These are phyloP conservation scores for Cutaneotrichosporon sp. DNA, from an alignment of 1,284 basidiomycete genomes.

Conservation along the genomic window DNA sequence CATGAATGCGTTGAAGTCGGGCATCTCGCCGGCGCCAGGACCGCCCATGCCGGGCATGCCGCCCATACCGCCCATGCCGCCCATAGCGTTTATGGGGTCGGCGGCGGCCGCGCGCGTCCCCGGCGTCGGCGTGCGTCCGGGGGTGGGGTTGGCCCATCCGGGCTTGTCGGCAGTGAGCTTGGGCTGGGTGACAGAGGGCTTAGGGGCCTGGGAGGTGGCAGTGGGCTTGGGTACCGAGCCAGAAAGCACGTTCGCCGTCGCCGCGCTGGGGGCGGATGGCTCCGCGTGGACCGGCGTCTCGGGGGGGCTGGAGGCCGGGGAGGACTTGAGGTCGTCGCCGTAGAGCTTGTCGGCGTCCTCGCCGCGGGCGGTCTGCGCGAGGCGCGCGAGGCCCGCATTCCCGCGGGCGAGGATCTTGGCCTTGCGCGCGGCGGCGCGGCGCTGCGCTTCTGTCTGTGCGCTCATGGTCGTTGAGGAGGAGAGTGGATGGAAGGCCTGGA, in stretches of 20 bases:
- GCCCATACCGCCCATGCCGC: too few relatives aligned
- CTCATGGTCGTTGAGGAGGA: constrained; percentile 27
- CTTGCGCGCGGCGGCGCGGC: constrained; percentile 51
- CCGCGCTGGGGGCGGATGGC: not conserved
- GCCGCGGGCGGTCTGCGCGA: constrained; percentile 52
- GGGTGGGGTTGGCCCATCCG: constrained; percentile 9
- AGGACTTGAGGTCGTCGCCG: constrained; percentile 27
- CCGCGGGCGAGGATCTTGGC: constrained; percentile 55
- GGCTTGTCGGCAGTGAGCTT: not conserved
- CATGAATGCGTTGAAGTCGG: constrained; percentile 36
- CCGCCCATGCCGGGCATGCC: constrained; percentile 14
- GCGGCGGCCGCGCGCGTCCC: constrained; percentile 1
- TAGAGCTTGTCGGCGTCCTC: constrained; percentile 51
- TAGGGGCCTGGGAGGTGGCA: not conserved
- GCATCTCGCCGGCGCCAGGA: constrained; percentile 40
- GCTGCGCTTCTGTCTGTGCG: constrained; percentile 41
- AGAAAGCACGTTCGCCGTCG: not conserved
- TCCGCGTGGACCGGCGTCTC: not conserved
- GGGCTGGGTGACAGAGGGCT: not conserved
- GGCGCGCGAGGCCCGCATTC: constrained; percentile 47
- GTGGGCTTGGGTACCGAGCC: not conserved
- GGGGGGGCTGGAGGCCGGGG: not conserved
- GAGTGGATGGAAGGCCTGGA: not conserved
- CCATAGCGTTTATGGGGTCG: constrained; percentile 8
- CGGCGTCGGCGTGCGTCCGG: constrained; percentile 3